Percentiles rank a stretch among this genome's conserved stretches.
Evolutionary conservation across 108 stramenopile genomes (phyloP).

Genomic region (Parietichytrium sp.): DNA sequence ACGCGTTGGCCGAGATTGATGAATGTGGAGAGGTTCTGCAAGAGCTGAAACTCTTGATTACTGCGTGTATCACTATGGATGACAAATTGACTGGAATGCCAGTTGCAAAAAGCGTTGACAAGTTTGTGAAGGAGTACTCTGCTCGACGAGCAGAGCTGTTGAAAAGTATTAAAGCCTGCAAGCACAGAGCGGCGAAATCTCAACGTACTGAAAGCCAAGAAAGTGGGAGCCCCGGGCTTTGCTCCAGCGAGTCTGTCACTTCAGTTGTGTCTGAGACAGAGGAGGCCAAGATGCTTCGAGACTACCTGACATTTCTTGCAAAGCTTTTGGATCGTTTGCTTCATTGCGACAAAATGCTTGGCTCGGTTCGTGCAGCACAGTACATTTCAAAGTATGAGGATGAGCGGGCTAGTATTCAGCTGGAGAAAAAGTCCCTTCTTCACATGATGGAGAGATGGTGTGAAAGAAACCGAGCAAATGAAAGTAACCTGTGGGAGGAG

Average conservation of each 20-base stretch:
- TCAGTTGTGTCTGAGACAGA: no score
- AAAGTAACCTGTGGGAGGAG: neutral
- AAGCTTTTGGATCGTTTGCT: neutral
- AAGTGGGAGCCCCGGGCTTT: no score
- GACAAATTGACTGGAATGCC: neutral
- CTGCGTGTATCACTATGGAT: neutral
- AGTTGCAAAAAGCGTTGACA: neutral
- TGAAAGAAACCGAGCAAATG: neutral
- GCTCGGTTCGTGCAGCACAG: neutral
- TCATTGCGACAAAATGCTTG: neutral
- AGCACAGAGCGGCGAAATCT: neutral
- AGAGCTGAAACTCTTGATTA: neutral
- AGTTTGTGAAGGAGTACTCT: neutral
- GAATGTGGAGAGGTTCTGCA: neutral
- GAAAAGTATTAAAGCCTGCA: neutral
- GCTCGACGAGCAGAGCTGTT: neutral
- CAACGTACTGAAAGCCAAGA: no score
- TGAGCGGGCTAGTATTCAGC: neutral
- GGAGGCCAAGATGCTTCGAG: neutral
- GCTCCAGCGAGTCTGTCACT: no score
- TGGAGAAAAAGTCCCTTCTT: neutral
- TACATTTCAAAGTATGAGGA: slow-evolving; percentile 2
- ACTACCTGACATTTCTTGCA: neutral
- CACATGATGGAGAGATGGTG: neutral
- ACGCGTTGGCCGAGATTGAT: neutral